Evolutionary conservation across 768 basidiomycete species (phyloP).

Genomic region (Megacollybia marginata): DNA sequence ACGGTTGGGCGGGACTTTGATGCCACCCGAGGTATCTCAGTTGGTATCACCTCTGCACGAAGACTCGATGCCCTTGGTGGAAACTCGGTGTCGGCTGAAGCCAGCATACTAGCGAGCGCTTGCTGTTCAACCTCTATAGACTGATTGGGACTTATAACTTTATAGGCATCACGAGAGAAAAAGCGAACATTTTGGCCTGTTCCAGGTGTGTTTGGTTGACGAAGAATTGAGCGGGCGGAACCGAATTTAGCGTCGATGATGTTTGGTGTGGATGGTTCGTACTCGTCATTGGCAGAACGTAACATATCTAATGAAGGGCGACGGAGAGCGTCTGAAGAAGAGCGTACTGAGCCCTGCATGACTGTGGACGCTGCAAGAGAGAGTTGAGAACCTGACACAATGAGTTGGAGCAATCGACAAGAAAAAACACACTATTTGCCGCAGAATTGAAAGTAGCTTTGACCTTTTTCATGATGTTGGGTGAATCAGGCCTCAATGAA

Average conservation of each 20-base stretch:
- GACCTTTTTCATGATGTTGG: conserved; percentile 43
- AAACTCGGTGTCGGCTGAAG: conserved; percentile 20
- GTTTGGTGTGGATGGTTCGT: conserved; percentile 7
- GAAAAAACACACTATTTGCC: conserved; percentile 30
- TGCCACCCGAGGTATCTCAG: conserved; percentile 22
- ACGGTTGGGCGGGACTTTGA: conserved; percentile 31
- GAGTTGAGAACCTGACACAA: conserved; percentile 10
- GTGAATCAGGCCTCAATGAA: conserved; percentile 28
- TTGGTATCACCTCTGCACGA: conserved; percentile 8
- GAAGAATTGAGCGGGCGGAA: conserved; percentile 67
- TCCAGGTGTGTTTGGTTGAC: conserved; percentile 63
- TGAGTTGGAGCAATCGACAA: conserved; percentile 16
- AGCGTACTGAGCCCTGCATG: conserved; percentile 7
- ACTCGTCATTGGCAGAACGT: conserved; percentile 15
- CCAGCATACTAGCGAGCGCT: neutral
- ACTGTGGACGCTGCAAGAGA: conserved; percentile 4
- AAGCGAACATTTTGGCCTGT: conserved; percentile 78
- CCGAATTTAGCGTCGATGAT: conserved; percentile 30
- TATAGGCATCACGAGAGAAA: conserved; percentile 64
- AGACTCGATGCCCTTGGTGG: conserved; percentile 18
- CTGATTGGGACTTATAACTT: conserved; percentile 56
- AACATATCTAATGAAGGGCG: conserved; percentile 31
- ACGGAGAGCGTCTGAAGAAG: conserved; percentile 1
- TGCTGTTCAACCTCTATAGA: conserved; percentile 36
- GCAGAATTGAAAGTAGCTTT: conserved; percentile 27